phyloP scores from a whole-genome alignment of 805 yeast species.

The Nakazawaea siamensis region DNA sequence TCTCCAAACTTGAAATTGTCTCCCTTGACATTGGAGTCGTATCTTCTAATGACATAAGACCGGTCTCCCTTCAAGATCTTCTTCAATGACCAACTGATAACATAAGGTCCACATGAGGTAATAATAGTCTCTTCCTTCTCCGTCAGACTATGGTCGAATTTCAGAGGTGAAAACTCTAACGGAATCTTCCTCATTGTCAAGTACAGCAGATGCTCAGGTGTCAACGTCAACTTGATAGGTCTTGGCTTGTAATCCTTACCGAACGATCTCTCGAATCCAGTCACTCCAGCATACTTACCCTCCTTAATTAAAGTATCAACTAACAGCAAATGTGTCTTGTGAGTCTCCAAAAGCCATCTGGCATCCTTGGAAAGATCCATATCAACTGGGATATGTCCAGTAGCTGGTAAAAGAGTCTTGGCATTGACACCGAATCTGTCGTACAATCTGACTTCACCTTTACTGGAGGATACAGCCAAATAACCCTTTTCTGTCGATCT shows the following conservation, averaged over 20 bases:
- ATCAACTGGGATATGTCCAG: slow-evolving; percentile 68
- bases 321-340: slow-evolving; percentile 60
- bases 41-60: slow-evolving; percentile 58
- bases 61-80: slow-evolving; percentile 43
- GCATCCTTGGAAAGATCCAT: slow-evolving; percentile 75
- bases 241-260: slow-evolving; percentile 58
- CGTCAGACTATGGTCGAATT: slow-evolving; percentile 65
- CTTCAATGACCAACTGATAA: slow-evolving; percentile 70
- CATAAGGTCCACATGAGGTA: slow-evolving; percentile 75
- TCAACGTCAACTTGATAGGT: slow-evolving; percentile 58
- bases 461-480: slow-evolving; percentile 66
- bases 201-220: slow-evolving; percentile 64
- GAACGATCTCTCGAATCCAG: slow-evolving; percentile 62
- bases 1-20: slow-evolving; percentile 76
- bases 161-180: slow-evolving; percentile 60
- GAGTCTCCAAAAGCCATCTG: slow-evolving; percentile 74
- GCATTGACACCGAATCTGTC: slow-evolving; percentile 70
- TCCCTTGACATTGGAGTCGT: slow-evolving; percentile 54
- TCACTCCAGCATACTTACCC: slow-evolving; percentile 49
- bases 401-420: slow-evolving; percentile 70
- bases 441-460: slow-evolving; percentile 71
- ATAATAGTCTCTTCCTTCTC: slow-evolving; percentile 63
- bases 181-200: slow-evolving; percentile 43
- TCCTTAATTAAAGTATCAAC: slow-evolving; percentile 57
- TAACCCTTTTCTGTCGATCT: slow-evolving; percentile 69